Evolutionary conservation across 1,284 basidiomycete genomes (phyloP).

Genomic region (Peniophora sp.): DNA sequence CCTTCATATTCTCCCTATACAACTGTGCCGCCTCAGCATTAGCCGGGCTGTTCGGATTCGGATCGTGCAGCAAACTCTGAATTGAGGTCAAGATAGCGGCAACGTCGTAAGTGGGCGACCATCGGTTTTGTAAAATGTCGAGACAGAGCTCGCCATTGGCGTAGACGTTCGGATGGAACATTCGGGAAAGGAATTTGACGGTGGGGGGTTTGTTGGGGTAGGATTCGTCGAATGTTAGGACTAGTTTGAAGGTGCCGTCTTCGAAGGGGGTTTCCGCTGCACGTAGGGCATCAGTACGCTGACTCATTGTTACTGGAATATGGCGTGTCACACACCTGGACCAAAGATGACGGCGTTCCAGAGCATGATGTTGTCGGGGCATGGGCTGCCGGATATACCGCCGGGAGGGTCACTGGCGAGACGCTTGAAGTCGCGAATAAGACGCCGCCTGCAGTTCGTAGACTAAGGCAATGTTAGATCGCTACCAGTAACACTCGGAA

Average conservation of each 20-base stretch:
- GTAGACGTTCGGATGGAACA: slow-evolving; percentile 99
- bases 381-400: slow-evolving; percentile 94
- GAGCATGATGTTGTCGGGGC: slow-evolving; percentile 97
- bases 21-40: slow-evolving; percentile 96
- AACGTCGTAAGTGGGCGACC: slow-evolving; percentile 98
- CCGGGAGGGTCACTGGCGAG: slow-evolving; percentile 91
- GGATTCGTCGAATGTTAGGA: slow-evolving; percentile 93
- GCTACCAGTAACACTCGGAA: too few relatives aligned
- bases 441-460: slow-evolving; percentile 81
- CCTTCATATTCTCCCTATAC: slow-evolving; percentile 98
- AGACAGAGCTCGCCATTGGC: slow-evolving; percentile 97
- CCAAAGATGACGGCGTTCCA: slow-evolving; percentile 99
- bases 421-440: slow-evolving; percentile 95
- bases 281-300: slow-evolving; percentile 1
- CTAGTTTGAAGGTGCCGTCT: slow-evolving; percentile 96
- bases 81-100: slow-evolving; percentile 96
- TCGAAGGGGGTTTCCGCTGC: slow-evolving; percentile 97
- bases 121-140: slow-evolving; percentile 96
- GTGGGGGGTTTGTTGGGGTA: slow-evolving; percentile 98
- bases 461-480: slow-evolving; percentile 41
- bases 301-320: too few relatives aligned
- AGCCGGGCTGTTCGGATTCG: slow-evolving; percentile 95
- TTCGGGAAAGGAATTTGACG: slow-evolving; percentile 93
- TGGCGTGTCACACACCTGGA: slow-evolving; percentile 58
- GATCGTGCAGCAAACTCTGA: slow-evolving; percentile 92